phyloP scores from a whole-genome alignment of 2,329 filamentous ascomycete genomes.

The Teratosphaeria viscida region DNA sequence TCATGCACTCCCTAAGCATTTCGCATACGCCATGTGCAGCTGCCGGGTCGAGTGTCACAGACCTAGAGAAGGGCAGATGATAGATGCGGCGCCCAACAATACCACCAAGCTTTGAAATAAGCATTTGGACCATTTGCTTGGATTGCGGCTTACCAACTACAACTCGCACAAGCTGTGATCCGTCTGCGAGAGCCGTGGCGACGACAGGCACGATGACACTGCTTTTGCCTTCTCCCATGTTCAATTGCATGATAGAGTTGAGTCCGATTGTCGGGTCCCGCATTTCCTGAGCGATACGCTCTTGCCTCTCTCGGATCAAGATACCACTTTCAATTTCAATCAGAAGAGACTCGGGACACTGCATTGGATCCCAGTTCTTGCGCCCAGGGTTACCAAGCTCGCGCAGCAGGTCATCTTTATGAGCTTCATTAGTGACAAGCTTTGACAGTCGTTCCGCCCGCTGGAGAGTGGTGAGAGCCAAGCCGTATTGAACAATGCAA shows the following conservation, averaged over 20 bases:
- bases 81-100: conserved; percentile 43
- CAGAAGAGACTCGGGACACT: conserved; percentile 53
- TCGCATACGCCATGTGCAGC: conserved; percentile 25
- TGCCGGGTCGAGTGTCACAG: conserved; percentile 27
- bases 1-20: conserved; percentile 34
- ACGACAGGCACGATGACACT: conserved; percentile 60
- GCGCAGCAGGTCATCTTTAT: conserved; percentile 22
- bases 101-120: conserved; percentile 46
- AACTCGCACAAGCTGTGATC: conserved; percentile 40
- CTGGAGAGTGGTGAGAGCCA: conserved; percentile 37
- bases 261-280: conserved; percentile 38
- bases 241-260: conserved; percentile 54
- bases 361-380: conserved; percentile 43
- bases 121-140: conserved; percentile 46
- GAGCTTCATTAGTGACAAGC: neutral
- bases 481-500: conserved; percentile 34
- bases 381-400: conserved; percentile 43
- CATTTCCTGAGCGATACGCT: conserved; percentile 52
- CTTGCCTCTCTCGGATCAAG: conserved; percentile 50
- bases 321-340: conserved; percentile 57
- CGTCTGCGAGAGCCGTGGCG: conserved; percentile 33
- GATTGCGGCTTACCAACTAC: conserved; percentile 48
- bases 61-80: conserved; percentile 50
- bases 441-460: conserved; percentile 33
- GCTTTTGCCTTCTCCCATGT: conserved; percentile 63